Evolutionary conservation across 768 basidiomycete species (phyloP), one percentile per base, ranked within the genome.

Genomic region (Amanita exitialis): DNA sequence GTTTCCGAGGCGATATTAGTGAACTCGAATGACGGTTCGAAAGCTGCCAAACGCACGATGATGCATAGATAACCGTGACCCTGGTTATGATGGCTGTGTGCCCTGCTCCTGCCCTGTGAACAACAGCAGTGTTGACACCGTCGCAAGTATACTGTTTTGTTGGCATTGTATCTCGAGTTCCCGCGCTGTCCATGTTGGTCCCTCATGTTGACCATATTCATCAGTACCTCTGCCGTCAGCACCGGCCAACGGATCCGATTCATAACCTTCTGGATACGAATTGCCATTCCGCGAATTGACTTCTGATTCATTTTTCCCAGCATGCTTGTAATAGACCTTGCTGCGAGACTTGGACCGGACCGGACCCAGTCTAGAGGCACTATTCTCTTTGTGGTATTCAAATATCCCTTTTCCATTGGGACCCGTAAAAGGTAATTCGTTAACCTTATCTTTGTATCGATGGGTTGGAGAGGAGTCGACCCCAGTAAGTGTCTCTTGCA

Each of bases 111-210:
- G 50, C 28, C 50, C 50, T 15, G 50, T 16, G 30, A 51, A 51
- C 16, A 51, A 28, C 13, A 51, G 50, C 23, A 44, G 21, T 36
- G 50, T 20, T 3, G 42, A 51, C 49, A 93, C 79, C 30, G 80
- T 69, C 3, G 88, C 78, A 34, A 97, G 80, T 12, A 87, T 75
- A 61, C 91, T 92, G 59, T 96, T 98, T 65, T 96, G 93, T 57
- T 82, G 80, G 62, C 91, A 94, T 28, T 88, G 78, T 59, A 85
- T 66, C 61, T 89, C 83, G 54, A 98, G 66, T 59, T 95, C 93
- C 51, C 81, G 80, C n/a, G 87, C 82, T 30, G 82, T 86, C 83
- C 85, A 88, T 49, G 81, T 55, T 35, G 74, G 74, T 32, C 76
- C 76, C 56, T 73, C 75, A 47, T 58, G 63, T 55, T 64, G 68